Base-by-base conservation (phyloP, 1,284 basidiomycete genomes). In the Trametes hirsuta region DNA sequence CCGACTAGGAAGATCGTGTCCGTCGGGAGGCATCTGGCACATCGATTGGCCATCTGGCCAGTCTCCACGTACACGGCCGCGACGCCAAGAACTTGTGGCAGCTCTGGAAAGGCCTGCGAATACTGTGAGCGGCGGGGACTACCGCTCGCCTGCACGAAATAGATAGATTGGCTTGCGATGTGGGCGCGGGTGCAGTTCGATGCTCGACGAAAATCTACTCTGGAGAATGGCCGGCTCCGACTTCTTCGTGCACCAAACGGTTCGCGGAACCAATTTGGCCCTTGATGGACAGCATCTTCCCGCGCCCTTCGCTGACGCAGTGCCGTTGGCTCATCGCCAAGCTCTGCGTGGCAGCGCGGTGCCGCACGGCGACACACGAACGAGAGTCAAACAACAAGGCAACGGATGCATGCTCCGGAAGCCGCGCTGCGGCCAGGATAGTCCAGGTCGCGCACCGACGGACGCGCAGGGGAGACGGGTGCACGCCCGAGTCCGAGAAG, bases 171-270 rank as follows among this genome's bases (percentile, higher is more conserved):
- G 34, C 52, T 51, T 50, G 49, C 41, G 55, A 58, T 58, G 55
- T 41, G 22, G 1, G 22, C n/a, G 18, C 63, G 63, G 59, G 53
- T 59, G 59, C 59, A 56, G 35, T 61, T 6, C 14, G 10, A 40
- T 10, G 25, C 25, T 39, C 37, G 34, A 48, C 37, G 53, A 53
- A 58, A 55, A 55, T 58, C 51, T 46, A 50, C 34, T 34, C 15
- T 47, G 41, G 53, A 47, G 52, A 55, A 55, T 52, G 42, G 47
- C 63, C 63, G 63, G 63, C 53, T 42, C 30, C 44, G 41, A 49
- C 59, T 57, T 58, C 58, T 61, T 64, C 46, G 56, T 52, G 57
- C 47, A 64, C 59, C 59, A 54, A 64, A 61, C 54, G 63, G 59
- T 64, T 64, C 63, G 63, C 63, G 63, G 63, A 64, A 61, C 41